A percentile compares a stretch with the other conserved stretches of the same genome.
Conservation (phyloP, 2,329 filamentous ascomycete species). For the Aspergillus pseudoterreus region DNA sequence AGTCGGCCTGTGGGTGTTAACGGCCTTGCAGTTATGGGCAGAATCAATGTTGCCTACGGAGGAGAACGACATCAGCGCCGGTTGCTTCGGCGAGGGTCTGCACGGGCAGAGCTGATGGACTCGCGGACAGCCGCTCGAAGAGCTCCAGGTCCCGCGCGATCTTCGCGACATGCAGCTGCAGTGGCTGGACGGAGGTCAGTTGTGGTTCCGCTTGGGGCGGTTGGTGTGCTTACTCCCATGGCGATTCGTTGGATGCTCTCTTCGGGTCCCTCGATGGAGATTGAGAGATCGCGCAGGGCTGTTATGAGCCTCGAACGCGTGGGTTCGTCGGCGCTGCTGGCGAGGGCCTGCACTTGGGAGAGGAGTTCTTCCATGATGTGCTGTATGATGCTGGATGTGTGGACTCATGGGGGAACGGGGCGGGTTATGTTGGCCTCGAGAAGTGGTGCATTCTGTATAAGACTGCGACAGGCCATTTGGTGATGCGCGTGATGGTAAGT, state of each 20-base stretch:
- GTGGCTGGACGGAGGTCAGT: neutral
- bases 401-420: no score
- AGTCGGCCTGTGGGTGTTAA: conserved; percentile 15
- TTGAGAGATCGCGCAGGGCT: neutral
- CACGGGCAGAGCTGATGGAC: neutral
- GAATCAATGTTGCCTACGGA: neutral
- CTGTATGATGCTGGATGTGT: neutral
- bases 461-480: no score
- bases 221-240: neutral
- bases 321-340: neutral
- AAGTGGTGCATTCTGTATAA: no score
- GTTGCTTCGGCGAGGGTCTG: conserved; percentile 1
- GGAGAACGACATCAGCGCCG: conserved; percentile 3
- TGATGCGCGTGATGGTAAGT: no score
- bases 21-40: no score
- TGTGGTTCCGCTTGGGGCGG: neutral
- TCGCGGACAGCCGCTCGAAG: neutral
- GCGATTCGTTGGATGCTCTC: neutral
- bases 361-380: neutral
- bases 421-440: no score
- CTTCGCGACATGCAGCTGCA: neutral
- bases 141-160: neutral
- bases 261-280: neutral
- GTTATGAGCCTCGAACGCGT: neutral
- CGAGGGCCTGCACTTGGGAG: neutral